phyloP scores from a whole-genome alignment of 2,329 filamentous ascomycete genomes.

The Geosmithia putterillii region DNA sequence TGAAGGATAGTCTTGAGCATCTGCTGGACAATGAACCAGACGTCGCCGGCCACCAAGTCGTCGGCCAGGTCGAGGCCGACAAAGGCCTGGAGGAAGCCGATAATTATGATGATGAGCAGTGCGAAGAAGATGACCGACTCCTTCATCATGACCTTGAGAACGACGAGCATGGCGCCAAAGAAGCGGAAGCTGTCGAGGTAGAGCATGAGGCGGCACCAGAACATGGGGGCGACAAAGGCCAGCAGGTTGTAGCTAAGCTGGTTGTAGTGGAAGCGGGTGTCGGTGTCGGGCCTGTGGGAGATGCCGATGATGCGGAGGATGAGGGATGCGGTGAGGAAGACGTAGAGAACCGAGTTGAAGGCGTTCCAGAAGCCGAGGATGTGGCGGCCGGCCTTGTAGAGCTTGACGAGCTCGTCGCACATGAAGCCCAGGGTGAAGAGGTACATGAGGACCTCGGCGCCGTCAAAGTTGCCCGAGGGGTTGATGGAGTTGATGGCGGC shows the following conservation, averaged over 20 bases:
- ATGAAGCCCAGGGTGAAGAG: slow-evolving; percentile 86
- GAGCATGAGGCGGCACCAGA: slow-evolving; percentile 84
- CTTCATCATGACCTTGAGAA: slow-evolving; percentile 91
- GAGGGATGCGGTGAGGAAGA: slow-evolving; percentile 66
- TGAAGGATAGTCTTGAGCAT: slow-evolving; percentile 90
- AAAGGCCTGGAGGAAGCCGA: slow-evolving; percentile 88
- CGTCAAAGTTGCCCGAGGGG: slow-evolving; percentile 66
- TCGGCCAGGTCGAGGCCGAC: slow-evolving; percentile 82
- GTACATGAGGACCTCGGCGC: slow-evolving; percentile 75
- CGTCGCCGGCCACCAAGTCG: slow-evolving; percentile 54
- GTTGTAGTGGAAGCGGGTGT: slow-evolving; percentile 51
- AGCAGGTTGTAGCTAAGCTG: slow-evolving; percentile 85
- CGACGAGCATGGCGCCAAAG: slow-evolving; percentile 96
- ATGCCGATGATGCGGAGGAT: slow-evolving; percentile 69
- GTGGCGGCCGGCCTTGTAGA: slow-evolving; percentile 86
- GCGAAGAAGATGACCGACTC: slow-evolving; percentile 95
- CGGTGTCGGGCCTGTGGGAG: slow-evolving; percentile 36
- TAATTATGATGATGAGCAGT: slow-evolving; percentile 67
- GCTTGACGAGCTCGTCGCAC: slow-evolving; percentile 75
- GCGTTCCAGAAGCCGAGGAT: slow-evolving; percentile 97
- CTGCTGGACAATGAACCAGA: slow-evolving; percentile 61
- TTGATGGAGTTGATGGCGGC: slow-evolving; percentile 92
- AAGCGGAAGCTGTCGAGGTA: slow-evolving; percentile 92
- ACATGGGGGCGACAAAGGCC: slow-evolving; percentile 88
- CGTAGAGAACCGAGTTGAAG: slow-evolving; percentile 79